These are phyloP conservation scores for Yamadazyma diddensiae DNA, from an alignment of 1,139 yeast genomes.

Conservation along the genomic window DNA sequence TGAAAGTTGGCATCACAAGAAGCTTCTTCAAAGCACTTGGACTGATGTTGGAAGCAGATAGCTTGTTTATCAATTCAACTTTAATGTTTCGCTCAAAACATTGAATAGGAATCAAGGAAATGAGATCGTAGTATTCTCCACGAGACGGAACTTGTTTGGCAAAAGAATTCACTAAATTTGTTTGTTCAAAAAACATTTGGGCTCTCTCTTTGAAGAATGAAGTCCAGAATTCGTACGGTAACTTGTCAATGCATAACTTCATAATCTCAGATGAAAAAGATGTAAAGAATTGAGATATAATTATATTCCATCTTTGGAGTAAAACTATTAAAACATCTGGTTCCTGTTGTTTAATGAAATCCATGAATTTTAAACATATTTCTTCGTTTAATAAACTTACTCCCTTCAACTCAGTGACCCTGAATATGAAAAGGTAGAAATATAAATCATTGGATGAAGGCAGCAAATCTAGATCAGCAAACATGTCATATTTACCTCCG, in stretches of 20 bases:
- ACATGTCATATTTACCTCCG: conserved; percentile 3
- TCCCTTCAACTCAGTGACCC: conserved; percentile 7
- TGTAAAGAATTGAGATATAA: conserved; percentile 40
- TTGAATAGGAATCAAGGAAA: conserved; percentile 43
- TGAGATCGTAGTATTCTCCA: conserved; percentile 4
- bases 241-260: not conserved
- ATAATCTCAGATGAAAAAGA: conserved; percentile 13
- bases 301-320: conserved; percentile 56
- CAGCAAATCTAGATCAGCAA: not conserved
- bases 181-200: conserved; percentile 45
- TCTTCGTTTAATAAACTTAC: not conserved
- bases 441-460: not conserved
- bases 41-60: conserved; percentile 12
- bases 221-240: conserved; percentile 1
- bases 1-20: conserved; percentile 48
- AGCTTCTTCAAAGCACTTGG: conserved; percentile 28
- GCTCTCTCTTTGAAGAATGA: conserved; percentile 17
- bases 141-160: conserved; percentile 17
- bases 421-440: conserved; percentile 6
- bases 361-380: conserved; percentile 21
- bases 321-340: conserved; percentile 20
- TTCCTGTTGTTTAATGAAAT: conserved; percentile 15
- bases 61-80: conserved; percentile 32
- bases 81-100: conserved; percentile 45
- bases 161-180: conserved; percentile 23